Evolutionary conservation across 805 yeast species (phyloP).

Genomic region (Sungouiozyma ichnusensis): DNA sequence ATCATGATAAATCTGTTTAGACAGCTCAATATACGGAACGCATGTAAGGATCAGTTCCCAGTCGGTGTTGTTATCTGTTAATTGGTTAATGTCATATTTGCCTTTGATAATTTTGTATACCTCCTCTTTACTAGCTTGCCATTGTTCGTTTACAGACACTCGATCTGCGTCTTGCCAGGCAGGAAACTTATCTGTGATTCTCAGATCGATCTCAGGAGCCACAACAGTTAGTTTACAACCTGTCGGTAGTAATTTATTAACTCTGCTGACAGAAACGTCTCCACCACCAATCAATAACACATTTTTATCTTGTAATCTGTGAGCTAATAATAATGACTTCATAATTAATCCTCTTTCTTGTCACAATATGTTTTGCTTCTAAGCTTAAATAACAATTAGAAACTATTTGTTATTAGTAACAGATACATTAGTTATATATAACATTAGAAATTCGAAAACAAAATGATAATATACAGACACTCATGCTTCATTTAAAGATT

Average conservation of each 20-base stretch:
- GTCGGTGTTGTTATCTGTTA: slow-evolving; percentile 10
- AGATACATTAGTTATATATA: no score
- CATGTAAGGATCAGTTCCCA: slow-evolving; percentile 26
- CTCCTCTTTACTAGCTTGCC: slow-evolving; percentile 6
- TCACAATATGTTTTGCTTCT: background rate
- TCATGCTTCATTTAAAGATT: no score
- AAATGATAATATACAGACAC: no score
- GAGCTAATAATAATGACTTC: slow-evolving; percentile 23
- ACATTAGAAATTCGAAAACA: background rate
- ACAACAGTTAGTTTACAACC: slow-evolving; percentile 26
- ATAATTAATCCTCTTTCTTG: slow-evolving; percentile 4
- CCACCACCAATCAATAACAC: slow-evolving; percentile 29
- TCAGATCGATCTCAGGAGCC: slow-evolving; percentile 16
- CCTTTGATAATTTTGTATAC: slow-evolving; percentile 12
- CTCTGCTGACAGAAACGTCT: slow-evolving; percentile 25
- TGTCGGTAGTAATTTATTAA: slow-evolving; percentile 24
- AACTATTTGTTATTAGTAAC: no score
- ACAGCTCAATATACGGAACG: slow-evolving; percentile 17
- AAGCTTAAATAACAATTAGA: no score
- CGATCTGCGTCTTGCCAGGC: background rate
- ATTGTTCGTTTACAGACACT: slow-evolving; percentile 5
- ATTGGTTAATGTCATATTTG: slow-evolving; percentile 9
- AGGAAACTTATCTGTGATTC: slow-evolving; percentile 6
- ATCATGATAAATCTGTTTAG: slow-evolving; percentile 17
- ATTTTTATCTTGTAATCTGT: slow-evolving; percentile 16